Conservation (phyloP, 768 basidiomycete genomes). For the Podaxis pistillaris region DNA sequence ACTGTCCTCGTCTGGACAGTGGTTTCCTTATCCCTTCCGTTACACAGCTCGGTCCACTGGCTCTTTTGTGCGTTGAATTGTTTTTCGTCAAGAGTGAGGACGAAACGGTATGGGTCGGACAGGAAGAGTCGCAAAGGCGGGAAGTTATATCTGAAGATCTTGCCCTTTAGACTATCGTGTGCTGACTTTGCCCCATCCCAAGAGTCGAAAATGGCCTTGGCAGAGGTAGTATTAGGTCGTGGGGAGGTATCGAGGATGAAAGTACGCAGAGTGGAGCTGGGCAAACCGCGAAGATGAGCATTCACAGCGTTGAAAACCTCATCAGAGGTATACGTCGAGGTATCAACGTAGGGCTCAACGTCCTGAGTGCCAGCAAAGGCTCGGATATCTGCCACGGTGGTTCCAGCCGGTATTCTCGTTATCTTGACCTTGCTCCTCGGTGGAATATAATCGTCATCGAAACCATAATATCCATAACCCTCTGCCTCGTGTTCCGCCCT, state of each 20-base stretch:
- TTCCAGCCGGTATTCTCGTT: conserved; percentile 4
- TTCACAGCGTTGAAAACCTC: conserved; percentile 9
- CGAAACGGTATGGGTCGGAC: conserved; percentile 50
- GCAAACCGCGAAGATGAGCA: conserved; percentile 4
- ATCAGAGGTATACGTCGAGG: background rate
- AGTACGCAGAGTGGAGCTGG: conserved; percentile 1
- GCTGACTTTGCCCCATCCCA: conserved; percentile 48
- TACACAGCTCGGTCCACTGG: conserved; percentile 46
- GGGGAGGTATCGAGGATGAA: conserved; percentile 7
- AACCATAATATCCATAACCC: conserved; percentile 18
- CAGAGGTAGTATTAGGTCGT: conserved; percentile 13
- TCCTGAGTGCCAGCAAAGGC: conserved; percentile 1
- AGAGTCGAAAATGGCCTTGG: conserved; percentile 45
- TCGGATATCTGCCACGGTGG: background rate
- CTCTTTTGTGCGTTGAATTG: conserved; percentile 52
- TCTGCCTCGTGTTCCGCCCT: conserved; percentile 44
- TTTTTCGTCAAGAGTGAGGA: conserved; percentile 41
- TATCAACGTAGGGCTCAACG: background rate
- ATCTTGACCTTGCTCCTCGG: background rate
- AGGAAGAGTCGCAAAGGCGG: conserved; percentile 38
- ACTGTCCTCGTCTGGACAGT: conserved; percentile 26
- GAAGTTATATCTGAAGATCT: conserved; percentile 27
- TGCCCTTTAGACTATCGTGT: conserved; percentile 32
- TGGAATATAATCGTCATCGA: background rate
- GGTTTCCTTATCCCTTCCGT: conserved; percentile 29